Percentiles rank a stretch among this genome's conserved stretches.
phyloP scores from a whole-genome alignment of 306 rosid genomes.

The Dryas drummondii region DNA sequence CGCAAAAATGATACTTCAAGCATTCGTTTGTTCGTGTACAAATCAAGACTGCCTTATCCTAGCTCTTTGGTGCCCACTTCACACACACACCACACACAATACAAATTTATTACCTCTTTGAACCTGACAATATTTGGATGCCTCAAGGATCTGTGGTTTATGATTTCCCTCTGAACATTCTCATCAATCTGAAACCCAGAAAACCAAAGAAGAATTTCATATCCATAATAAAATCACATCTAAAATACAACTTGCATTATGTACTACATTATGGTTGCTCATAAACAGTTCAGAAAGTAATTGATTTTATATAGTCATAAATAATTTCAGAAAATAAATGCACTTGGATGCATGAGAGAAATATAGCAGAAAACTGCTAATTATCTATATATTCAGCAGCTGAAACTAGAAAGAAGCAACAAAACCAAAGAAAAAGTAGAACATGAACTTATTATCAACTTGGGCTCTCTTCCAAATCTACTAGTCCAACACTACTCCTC shows the following conservation, averaged over 20 bases:
- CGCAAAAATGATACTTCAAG: slow-evolving; percentile 13
- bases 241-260: background rate
- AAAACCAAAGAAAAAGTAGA: background rate
- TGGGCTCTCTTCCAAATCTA: background rate
- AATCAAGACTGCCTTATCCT: slow-evolving; percentile 9
- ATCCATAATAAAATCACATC: slow-evolving; percentile 6
- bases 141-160: slow-evolving; percentile 75
- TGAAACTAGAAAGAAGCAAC: slow-evolving; percentile 3
- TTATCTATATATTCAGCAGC: background rate
- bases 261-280: background rate
- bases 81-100: background rate
- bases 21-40: background rate
- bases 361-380: too few relatives aligned
- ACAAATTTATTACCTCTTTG: slow-evolving; percentile 65
- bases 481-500: background rate
- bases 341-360: too few relatives aligned
- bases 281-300: background rate
- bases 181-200: slow-evolving; percentile 71
- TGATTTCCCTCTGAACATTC: slow-evolving; percentile 84
- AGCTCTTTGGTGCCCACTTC: background rate
- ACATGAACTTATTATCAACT: background rate
- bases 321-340: too few relatives aligned
- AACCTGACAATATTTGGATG: slow-evolving; percentile 88
- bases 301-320: background rate
- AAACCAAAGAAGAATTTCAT: slow-evolving; percentile 4